phyloP scores from a whole-genome alignment of 257 asterid species.

The Petunia secreta region DNA sequence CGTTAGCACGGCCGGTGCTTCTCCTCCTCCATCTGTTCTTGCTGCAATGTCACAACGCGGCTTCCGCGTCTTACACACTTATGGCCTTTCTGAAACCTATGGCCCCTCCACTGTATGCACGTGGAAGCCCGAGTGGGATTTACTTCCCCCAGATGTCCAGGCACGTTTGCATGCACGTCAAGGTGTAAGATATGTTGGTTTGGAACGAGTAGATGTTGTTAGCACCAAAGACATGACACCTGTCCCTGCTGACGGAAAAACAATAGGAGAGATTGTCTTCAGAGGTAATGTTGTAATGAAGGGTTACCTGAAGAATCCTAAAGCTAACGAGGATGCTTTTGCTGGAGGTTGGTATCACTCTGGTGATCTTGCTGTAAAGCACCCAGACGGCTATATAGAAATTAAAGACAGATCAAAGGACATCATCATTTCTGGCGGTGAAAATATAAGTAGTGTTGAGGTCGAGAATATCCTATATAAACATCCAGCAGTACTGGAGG shows the following conservation, averaged over 20 bases:
- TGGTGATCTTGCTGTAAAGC: slow-evolving; percentile 93
- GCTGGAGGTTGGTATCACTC: slow-evolving; percentile 90
- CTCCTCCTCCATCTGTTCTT: slow-evolving; percentile 88
- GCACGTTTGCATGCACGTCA: slow-evolving; percentile 85
- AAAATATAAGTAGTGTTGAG: slow-evolving; percentile 93
- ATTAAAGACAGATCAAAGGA: slow-evolving; percentile 90
- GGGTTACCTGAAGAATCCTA: slow-evolving; percentile 87
- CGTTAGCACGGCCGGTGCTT: slow-evolving; percentile 97
- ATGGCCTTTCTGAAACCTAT: slow-evolving; percentile 90
- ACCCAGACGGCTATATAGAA: slow-evolving; percentile 81
- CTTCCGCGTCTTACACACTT: slow-evolving; percentile 84
- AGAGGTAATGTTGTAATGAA: slow-evolving; percentile 89
- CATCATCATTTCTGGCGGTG: slow-evolving; percentile 92
- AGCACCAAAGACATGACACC: slow-evolving; percentile 60
- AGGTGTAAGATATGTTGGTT: slow-evolving; percentile 69
- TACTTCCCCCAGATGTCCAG: slow-evolving; percentile 64
- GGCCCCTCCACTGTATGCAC: slow-evolving; percentile 93
- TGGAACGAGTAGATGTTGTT: slow-evolving; percentile 75
- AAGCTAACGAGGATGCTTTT: slow-evolving; percentile 76
- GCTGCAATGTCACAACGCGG: slow-evolving; percentile 77
- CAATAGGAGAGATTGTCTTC: slow-evolving; percentile 87
- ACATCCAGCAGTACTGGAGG: slow-evolving; percentile 78
- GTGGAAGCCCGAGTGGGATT: slow-evolving; percentile 98
- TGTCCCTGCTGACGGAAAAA: slow-evolving; percentile 81
- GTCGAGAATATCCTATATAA: slow-evolving; percentile 80